Base-by-base conservation (phyloP, 164 flowering plant species). In the Cinnamomum micranthum region DNA sequence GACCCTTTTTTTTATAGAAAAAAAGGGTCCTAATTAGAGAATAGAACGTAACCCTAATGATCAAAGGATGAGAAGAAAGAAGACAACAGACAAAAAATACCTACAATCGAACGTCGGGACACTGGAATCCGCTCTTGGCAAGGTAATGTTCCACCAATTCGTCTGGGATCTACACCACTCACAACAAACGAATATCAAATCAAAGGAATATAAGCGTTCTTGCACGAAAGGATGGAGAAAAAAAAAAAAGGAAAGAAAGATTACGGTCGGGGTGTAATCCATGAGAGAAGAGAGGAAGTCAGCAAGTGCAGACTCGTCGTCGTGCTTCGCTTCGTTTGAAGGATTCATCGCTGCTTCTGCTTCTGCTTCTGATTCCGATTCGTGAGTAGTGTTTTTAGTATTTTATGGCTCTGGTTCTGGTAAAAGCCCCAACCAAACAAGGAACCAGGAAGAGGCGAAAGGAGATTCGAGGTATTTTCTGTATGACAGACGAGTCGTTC, bases 181-280 rank as follows among this genome's bases (percentile, higher is more conserved):
- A 35, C 10, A 60, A 51, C 47, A 73, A 73, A 12, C 9, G 33
- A 67, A 41, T 41, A 41, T 7, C 47, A 6, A 9, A 41, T 41
- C 47, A 41, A 41, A 7, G 47, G 10, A 6, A 41, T 41, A 41
- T 2, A 41, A 41, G 10, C 47, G 47, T 41, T 17, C 59, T 52
- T 52, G 19, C 15, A 12, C 59, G 14, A 65, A 7, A 50, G 74
- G 59, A 63, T 1, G 2, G 14, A 14, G 7, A 63, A 0, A 14
- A 68, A 70, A 69, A n/a, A n/a, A n/a, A 19, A 63, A 7, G 6
- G 35, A 71, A 13, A 23, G 15, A 65, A 14, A 67, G 73, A 74
- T 28, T 84, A 92, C 98, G 74, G 96, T 92, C 64, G 98, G 99
- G n/a, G 94, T 90, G 72, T 90, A 95, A 65, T 93, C 97, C 94